These are phyloP conservation scores for Astragalus membranaceus DNA, from an alignment of 306 rosid genomes.

Conservation along the genomic window DNA sequence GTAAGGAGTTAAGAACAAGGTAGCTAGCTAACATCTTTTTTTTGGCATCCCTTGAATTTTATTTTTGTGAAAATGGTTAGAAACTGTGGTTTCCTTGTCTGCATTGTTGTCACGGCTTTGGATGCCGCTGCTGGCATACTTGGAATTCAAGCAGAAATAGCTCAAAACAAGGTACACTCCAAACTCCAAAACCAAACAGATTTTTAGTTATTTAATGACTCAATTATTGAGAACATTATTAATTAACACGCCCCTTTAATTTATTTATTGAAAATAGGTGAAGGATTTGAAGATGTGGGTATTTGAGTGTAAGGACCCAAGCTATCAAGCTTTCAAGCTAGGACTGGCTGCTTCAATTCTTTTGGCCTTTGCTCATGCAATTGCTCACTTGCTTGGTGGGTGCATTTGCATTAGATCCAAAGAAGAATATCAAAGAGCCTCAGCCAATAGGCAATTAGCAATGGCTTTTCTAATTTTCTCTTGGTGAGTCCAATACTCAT, in stretches of 20 bases:
- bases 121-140: slow-evolving; percentile 74
- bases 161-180: slow-evolving; percentile 69
- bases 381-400: slow-evolving; percentile 62
- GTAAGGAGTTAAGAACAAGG: slow-evolving; percentile 24
- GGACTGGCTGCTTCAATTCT: slow-evolving; percentile 68
- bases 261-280: slow-evolving; percentile 30
- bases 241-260: background rate
- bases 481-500: too few species aligned
- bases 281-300: slow-evolving; percentile 55
- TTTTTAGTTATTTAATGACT: background rate
- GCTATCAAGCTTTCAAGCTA: slow-evolving; percentile 61
- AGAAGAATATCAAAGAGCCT: slow-evolving; percentile 25
- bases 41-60: background rate
- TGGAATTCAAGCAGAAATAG: slow-evolving; percentile 70
- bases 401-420: slow-evolving; percentile 54
- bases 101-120: slow-evolving; percentile 45
- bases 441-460: slow-evolving; percentile 50
- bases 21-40: background rate
- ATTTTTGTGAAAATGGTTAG: slow-evolving; percentile 35
- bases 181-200: background rate
- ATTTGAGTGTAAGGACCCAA: slow-evolving; percentile 65
- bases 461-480: slow-evolving; percentile 44
- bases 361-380: slow-evolving; percentile 44
- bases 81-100: slow-evolving; percentile 48
- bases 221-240: background rate